phyloP scores from a whole-genome alignment of 306 rosid genomes.

The Cicer bijugum region DNA sequence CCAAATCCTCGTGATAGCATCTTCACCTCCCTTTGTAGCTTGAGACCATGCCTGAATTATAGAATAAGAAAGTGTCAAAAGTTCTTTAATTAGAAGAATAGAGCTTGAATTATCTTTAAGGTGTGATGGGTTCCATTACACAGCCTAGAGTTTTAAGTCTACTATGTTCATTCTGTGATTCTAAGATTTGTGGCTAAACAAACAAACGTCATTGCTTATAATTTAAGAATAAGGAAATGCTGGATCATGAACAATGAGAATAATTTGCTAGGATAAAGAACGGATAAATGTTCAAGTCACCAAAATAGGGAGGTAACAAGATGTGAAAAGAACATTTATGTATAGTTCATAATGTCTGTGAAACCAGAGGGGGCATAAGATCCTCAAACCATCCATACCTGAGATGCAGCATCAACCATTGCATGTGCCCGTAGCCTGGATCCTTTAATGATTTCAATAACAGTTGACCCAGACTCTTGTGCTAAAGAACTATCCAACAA shows the following conservation, averaged over 20 bases:
- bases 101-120: slow-evolving; percentile 13
- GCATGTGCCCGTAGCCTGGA: slow-evolving; percentile 70
- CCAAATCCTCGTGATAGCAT: slow-evolving; percentile 66
- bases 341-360: slow-evolving; percentile 31
- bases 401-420: slow-evolving; percentile 85
- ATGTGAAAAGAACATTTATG: slow-evolving; percentile 14
- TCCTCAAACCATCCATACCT: slow-evolving; percentile 58
- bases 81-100: slow-evolving; percentile 12
- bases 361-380: slow-evolving; percentile 27
- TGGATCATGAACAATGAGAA: slow-evolving; percentile 7
- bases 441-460: slow-evolving; percentile 68
- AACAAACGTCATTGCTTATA: slow-evolving; percentile 17
- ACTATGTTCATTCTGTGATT: background rate
- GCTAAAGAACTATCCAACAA: slow-evolving; percentile 58
- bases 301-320: slow-evolving; percentile 14
- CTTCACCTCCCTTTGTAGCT: slow-evolving; percentile 77
- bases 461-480: slow-evolving; percentile 66
- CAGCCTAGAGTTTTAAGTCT: slow-evolving; percentile 36
- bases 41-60: slow-evolving; percentile 67
- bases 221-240: slow-evolving; percentile 16
- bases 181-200: slow-evolving; percentile 23
- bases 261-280: background rate
- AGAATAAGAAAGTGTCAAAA: slow-evolving; percentile 33
- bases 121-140: slow-evolving; percentile 34
- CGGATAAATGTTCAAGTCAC: background rate